Evolutionary conservation across 768 basidiomycete species (phyloP), one percentile per base, ranked within the genome.

Genomic region (Naganishia kalamii): DNA sequence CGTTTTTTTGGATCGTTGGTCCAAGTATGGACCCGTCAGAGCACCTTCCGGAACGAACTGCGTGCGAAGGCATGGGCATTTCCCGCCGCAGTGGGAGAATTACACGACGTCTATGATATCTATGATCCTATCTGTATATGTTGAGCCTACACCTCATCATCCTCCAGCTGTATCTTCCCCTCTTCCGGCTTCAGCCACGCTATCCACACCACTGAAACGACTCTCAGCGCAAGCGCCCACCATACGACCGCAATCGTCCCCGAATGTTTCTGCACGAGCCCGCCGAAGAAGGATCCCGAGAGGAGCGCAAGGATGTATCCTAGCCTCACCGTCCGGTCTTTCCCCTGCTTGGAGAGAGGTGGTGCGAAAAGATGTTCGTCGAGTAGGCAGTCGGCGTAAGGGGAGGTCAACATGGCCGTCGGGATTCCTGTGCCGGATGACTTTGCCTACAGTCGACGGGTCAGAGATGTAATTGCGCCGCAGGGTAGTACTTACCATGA

Each of bases 311-410:
- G 17, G 54, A 57, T 57, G 23, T 57, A 57, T 8, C 35, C 54
- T 35, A 57, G 37, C 0, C 54, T 33, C 40, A 57, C 40, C 7
- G 54, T 23, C 15, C 54, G 33, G 27, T 40, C 37, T 57, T 57
- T 57, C 11, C 54, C 54, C 11, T 41, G 23, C 27, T 57, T 57
- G 2, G 54, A 57, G 15, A 57, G 19, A 21, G 37, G 33, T n/a
- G 54, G 35, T 21, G 54, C 54, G n/a, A 57, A 57, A 2, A 57
- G 54, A 27, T 57, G 54, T 40, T 57, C 37, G n/a, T 57, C 54
- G 54, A 57, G 54, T 10, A 57, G 37, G 40, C 54, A 57, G 40
- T 57, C 54, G 19, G 54, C 54, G 23, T 57, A 57, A 23, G 54
- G 54, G 4, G 54, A 57, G 2, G 54, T 57, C 21, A 57, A 41